Conservation (phyloP, 257 asterid genomes). For the Nicotiana obtusifolia region DNA sequence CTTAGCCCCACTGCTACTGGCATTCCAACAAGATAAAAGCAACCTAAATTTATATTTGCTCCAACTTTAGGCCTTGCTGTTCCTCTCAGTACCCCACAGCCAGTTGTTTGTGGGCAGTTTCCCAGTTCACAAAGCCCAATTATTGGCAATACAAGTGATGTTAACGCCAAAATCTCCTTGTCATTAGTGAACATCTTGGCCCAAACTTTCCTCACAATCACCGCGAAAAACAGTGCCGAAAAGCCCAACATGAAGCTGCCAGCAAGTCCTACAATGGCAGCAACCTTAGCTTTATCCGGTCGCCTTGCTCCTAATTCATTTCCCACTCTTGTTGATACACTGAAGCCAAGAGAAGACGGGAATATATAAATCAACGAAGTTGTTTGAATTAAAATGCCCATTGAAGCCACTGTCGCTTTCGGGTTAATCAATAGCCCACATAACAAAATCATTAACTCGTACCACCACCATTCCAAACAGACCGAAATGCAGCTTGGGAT, state of each 20-base stretch:
- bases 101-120: conserved; percentile 90
- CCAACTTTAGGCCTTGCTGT: conserved; percentile 86
- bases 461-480: conserved; percentile 96
- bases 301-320: conserved; percentile 57
- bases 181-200: conserved; percentile 66
- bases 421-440: conserved; percentile 61
- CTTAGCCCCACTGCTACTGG: conserved; percentile 67
- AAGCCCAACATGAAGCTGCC: conserved; percentile 52
- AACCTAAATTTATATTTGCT: conserved; percentile 69
- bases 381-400: conserved; percentile 76
- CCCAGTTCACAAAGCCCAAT: conserved; percentile 86
- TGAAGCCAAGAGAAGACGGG: conserved; percentile 65
- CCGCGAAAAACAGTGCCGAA: conserved; percentile 47
- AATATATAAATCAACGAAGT: conserved; percentile 76
- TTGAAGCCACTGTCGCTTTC: conserved; percentile 67
- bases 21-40: conserved; percentile 72
- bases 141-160: conserved; percentile 57
- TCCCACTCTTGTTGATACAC: conserved; percentile 76
- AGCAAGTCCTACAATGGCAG: conserved; percentile 56
- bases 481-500: conserved; percentile 81
- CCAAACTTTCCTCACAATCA: conserved; percentile 57
- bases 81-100: conserved; percentile 78
- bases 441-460: conserved; percentile 68
- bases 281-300: conserved; percentile 49
- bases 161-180: conserved; percentile 49